These are phyloP conservation scores for Penicillium diatomitis DNA, from an alignment of 495 filamentous ascomycete genomes.

Conservation along the genomic window DNA sequence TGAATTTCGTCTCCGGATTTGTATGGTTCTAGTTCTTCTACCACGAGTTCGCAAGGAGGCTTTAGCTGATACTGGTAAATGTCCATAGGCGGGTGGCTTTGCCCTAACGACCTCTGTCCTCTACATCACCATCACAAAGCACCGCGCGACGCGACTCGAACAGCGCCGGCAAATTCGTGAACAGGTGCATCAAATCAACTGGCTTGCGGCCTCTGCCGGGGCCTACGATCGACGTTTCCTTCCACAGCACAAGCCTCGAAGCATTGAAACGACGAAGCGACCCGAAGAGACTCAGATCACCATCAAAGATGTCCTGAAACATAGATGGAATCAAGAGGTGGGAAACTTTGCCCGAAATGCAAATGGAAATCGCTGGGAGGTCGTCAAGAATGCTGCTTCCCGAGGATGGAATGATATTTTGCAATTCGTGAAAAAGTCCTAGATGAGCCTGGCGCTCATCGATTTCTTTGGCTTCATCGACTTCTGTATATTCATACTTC, in stretches of 20 bases:
- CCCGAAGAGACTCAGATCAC: constrained; percentile 28
- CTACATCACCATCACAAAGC: constrained; percentile 69
- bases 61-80: not conserved
- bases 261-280: constrained; percentile 14
- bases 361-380: constrained; percentile 54
- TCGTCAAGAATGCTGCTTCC: constrained; percentile 40
- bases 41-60: too few relatives aligned
- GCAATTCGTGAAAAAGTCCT: constrained; percentile 30
- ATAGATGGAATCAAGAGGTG: constrained; percentile 72
- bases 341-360: constrained; percentile 58
- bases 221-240: constrained; percentile 33
- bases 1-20: constrained; percentile 78
- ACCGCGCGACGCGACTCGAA: constrained; percentile 58
- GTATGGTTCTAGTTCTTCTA: constrained; percentile 37
- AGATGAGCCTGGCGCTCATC: not conserved
- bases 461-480: not conserved
- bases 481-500: not conserved
- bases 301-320: constrained; percentile 59
- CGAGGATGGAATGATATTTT: constrained; percentile 25
- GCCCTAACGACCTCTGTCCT: constrained; percentile 74
- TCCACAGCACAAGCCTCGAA: constrained; percentile 21
- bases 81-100: constrained; percentile 58
- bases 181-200: constrained; percentile 53
- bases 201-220: constrained; percentile 39
- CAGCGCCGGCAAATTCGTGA: constrained; percentile 66